phyloP scores from a whole-genome alignment of 805 yeast genomes.

The Saccharomyces eubayanus region DNA sequence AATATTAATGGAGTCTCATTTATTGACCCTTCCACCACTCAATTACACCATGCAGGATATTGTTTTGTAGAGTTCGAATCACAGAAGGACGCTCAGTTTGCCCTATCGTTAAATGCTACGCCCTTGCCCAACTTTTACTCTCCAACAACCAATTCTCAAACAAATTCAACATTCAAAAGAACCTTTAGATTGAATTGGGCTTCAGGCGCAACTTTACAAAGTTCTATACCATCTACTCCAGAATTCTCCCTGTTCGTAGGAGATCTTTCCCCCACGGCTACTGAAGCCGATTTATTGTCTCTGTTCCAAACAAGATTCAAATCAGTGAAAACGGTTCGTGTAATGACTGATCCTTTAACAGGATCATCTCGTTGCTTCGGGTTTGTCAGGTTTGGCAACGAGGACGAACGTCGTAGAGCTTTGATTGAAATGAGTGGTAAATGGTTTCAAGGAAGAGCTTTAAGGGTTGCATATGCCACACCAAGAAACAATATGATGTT shows the following conservation, averaged over 20 bases:
- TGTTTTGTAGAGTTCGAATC: conserved; percentile 70
- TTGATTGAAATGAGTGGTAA: conserved; percentile 68
- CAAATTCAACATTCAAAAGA: conserved; percentile 40
- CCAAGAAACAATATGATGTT: conserved; percentile 44
- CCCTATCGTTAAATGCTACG: conserved; percentile 57
- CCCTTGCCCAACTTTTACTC: conserved; percentile 45
- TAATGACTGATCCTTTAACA: conserved; percentile 77
- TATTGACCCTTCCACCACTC: conserved; percentile 28
- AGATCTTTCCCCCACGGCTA: conserved; percentile 66
- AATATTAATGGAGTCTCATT: conserved; percentile 28
- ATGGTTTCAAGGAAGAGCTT: conserved; percentile 70
- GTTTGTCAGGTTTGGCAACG: conserved; percentile 66
- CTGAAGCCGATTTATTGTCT: conserved; percentile 70
- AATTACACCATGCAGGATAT: conserved; percentile 49
- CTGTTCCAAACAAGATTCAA: conserved; percentile 59
- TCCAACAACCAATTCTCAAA: conserved; percentile 13
- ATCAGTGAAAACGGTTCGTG: conserved; percentile 70
- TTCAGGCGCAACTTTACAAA: conserved; percentile 64
- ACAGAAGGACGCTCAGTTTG: conserved; percentile 62
- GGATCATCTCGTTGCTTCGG: conserved; percentile 77
- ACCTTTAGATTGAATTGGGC: conserved; percentile 78
- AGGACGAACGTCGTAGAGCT: conserved; percentile 60
- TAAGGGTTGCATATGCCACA: conserved; percentile 72
- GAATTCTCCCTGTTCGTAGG: conserved; percentile 79
- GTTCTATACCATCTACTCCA: conserved; percentile 65